Percentiles rank a stretch among this genome's conserved stretches.
phyloP scores from a whole-genome alignment of 192 early-diverging fungal species.

The Linnemannia zychae region DNA sequence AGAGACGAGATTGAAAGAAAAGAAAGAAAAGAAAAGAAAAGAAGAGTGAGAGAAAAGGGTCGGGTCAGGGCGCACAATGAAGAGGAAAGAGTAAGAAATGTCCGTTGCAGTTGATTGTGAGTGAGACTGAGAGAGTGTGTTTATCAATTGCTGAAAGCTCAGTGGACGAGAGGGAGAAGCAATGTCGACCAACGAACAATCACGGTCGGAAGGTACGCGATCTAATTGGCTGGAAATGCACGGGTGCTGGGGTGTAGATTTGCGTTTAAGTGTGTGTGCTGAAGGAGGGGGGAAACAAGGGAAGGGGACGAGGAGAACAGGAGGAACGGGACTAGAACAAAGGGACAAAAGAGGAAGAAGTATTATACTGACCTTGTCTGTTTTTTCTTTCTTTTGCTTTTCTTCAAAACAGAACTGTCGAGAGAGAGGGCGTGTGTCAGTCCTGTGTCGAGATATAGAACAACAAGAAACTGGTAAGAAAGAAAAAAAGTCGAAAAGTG shows the following conservation, averaged over 20 bases:
- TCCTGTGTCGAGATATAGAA: not conserved
- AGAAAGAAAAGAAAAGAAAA: not conserved
- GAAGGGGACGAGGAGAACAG: not conserved
- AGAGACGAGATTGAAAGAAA: not conserved
- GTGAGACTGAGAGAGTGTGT: not conserved
- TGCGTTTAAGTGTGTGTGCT: not conserved
- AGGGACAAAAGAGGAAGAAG: not conserved
- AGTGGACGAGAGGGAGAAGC: not conserved
- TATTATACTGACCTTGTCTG: not conserved
- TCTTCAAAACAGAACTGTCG: not conserved
- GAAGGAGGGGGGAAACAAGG: not conserved
- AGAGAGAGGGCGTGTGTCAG: not conserved
- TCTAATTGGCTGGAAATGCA: conserved; percentile 29
- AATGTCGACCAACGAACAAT: conserved; percentile 18
- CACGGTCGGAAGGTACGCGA: conserved; percentile 45
- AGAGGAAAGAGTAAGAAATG: not conserved
- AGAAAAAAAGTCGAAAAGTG: not conserved
- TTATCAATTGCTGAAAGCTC: not conserved
- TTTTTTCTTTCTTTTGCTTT: not conserved
- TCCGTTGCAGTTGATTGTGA: not conserved
- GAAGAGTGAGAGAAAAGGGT: not conserved
- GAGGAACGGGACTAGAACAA: not conserved
- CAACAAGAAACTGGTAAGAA: not conserved
- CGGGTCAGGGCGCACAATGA: not conserved
- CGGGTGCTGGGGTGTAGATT: conserved; percentile 13